phyloP scores from a whole-genome alignment of 148 eudicot genomes.

The Drosera capensis region DNA sequence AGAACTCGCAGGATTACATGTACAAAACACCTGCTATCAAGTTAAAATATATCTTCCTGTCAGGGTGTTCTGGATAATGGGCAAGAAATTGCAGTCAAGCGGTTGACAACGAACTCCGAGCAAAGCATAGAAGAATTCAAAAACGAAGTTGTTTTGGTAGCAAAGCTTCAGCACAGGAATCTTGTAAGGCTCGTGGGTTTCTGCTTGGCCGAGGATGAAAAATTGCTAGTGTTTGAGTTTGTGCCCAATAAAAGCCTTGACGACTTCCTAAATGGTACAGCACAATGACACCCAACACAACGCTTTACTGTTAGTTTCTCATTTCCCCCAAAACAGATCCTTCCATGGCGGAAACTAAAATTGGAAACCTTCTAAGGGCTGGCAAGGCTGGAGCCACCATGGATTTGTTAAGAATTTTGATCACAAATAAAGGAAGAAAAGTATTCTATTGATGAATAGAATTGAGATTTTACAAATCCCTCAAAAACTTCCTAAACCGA shows the following conservation, averaged over 20 bases:
- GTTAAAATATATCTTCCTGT: neutral
- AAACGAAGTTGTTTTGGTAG: constrained; percentile 28
- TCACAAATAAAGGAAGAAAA: no score
- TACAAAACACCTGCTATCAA: neutral
- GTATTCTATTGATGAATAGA: no score
- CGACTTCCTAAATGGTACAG: constrained; percentile 24
- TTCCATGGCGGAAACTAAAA: no score
- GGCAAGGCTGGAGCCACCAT: no score
- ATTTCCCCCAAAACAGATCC: no score
- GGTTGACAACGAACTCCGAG: constrained; percentile 15
- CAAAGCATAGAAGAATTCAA: constrained; percentile 30
- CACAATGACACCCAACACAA: constrained; percentile 14
- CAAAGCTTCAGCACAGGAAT: constrained; percentile 29
- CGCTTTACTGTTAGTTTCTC: neutral
- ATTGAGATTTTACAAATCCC: no score
- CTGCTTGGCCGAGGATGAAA: constrained; percentile 21
- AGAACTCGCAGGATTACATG: neutral
- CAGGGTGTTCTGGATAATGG: constrained; percentile 21
- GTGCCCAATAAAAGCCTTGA: no score
- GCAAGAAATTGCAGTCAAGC: constrained; percentile 27
- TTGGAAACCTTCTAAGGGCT: no score
- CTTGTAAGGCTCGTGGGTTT: constrained; percentile 21
- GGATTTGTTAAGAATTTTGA: no score
- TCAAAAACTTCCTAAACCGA: no score
- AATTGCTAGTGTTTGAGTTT: no score